Percentiles rank a stretch among this genome's conserved stretches.
Conservation (phyloP, 768 basidiomycete species). For the Polyporus arcularius region DNA sequence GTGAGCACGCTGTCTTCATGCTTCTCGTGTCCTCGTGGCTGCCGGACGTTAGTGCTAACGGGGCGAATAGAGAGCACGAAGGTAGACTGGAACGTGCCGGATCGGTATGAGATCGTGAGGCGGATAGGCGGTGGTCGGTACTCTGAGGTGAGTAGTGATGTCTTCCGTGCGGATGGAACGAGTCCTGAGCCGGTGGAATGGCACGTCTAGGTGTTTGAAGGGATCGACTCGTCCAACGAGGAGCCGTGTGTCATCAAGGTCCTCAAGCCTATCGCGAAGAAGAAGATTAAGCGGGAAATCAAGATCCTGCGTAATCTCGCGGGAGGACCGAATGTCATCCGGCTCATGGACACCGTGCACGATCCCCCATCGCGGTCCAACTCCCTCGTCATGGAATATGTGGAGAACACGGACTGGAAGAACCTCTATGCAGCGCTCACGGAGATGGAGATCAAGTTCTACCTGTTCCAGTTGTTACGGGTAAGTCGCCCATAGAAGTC, state of each 20-base stretch:
- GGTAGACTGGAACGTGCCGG: conserved; percentile 94
- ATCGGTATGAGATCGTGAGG: conserved; percentile 94
- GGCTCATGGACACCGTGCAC: conserved; percentile 90
- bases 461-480: conserved; percentile 95
- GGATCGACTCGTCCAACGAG: conserved; percentile 85
- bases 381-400: conserved; percentile 94
- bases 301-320: conserved; percentile 96
- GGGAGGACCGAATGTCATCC: conserved; percentile 93
- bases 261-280: conserved; percentile 98
- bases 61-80: conserved; percentile 75
- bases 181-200: background rate
- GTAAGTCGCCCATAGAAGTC: conserved; percentile 33
- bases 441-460: conserved; percentile 93
- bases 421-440: conserved; percentile 90
- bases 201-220: conserved; percentile 77
- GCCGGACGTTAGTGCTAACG: background rate
- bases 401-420: conserved; percentile 97
- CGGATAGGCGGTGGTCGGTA: conserved; percentile 95
- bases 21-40: background rate
- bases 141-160: conserved; percentile 65
- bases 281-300: conserved; percentile 99
- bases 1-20: conserved; percentile 43
- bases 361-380: conserved; percentile 95
- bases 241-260: conserved; percentile 98
- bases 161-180: background rate